Evolutionary conservation across 1,284 basidiomycete genomes (phyloP).

Genomic region (Rhodotorula sp.): DNA sequence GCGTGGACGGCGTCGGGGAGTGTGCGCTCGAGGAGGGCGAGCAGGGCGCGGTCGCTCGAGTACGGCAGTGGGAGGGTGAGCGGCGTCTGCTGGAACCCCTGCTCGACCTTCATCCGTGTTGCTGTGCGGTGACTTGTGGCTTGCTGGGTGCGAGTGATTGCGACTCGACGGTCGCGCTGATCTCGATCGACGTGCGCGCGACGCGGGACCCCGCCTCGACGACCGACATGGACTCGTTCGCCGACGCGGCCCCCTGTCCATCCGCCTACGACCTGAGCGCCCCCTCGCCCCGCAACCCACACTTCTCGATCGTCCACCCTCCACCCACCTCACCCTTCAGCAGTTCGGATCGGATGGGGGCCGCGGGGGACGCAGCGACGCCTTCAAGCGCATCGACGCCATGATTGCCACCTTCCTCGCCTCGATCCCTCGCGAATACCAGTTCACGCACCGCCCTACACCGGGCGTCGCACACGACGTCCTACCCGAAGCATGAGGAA

Average conservation of each 20-base stretch:
- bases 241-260: background rate
- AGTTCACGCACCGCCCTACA: slow-evolving; percentile 7
- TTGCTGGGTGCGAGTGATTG: too few species aligned
- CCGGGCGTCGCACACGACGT: background rate
- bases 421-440: slow-evolving; percentile 41
- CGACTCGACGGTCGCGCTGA: background rate
- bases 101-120: slow-evolving; percentile 65
- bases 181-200: too few species aligned
- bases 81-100: slow-evolving; percentile 60
- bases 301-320: slow-evolving; percentile 41
- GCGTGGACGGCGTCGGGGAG: slow-evolving; percentile 54
- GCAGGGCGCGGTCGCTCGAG: slow-evolving; percentile 60
- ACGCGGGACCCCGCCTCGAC: too few species aligned
- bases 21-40: slow-evolving; percentile 58
- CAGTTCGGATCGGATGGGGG: too few species aligned
- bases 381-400: slow-evolving; percentile 40
- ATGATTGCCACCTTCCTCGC: slow-evolving; percentile 38
- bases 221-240: too few species aligned
- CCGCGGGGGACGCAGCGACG: slow-evolving; percentile 31
- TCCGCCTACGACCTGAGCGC: slow-evolving; percentile 15
- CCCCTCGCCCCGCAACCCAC: slow-evolving; percentile 27
- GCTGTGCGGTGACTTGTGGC: too few species aligned
- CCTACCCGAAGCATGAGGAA: slow-evolving; percentile 22
- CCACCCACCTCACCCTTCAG: slow-evolving; percentile 38
- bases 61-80: slow-evolving; percentile 61